These are phyloP conservation scores for Suillus ampliporus DNA, from an alignment of 768 basidiomycete genomes.

Conservation along the genomic window DNA sequence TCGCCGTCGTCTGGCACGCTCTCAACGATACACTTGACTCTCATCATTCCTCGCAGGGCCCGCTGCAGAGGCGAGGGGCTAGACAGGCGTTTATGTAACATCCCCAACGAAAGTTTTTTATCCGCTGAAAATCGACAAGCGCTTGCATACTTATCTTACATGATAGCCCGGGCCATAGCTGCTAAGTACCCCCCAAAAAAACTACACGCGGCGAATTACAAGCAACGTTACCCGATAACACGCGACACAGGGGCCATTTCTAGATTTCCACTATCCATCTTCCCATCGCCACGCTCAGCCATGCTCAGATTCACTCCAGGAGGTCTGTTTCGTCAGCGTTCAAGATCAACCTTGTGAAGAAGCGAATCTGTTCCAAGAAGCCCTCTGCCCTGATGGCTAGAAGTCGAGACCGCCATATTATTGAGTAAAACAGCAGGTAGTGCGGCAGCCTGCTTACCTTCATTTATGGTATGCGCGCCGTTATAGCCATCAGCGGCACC, in stretches of 20 bases:
- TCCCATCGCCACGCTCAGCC: not conserved
- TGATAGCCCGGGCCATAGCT: too few relatives aligned
- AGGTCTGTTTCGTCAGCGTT: constrained; percentile 36
- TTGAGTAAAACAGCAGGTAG: constrained; percentile 16
- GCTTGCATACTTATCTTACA: constrained; percentile 1
- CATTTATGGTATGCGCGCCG: constrained; percentile 36
- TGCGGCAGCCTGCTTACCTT: constrained; percentile 23
- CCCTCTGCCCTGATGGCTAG: constrained; percentile 36
- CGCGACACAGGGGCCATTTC: constrained; percentile 5
- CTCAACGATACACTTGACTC: not conserved
- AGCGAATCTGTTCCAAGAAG: constrained; percentile 38
- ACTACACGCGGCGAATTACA: not conserved
- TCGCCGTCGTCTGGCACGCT: not conserved
- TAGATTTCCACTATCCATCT: not conserved
- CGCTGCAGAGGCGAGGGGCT: not conserved
- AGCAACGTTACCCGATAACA: not conserved
- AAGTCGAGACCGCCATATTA: not conserved
- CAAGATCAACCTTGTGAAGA: constrained; percentile 38
- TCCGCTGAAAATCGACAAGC: not conserved
- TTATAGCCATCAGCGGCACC: constrained; percentile 39
- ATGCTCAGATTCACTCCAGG: constrained; percentile 20
- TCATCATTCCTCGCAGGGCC: not conserved
- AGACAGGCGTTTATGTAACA: constrained; percentile 12
- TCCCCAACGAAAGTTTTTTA: constrained; percentile 12
- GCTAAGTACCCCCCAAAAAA: not conserved